Evolutionary conservation across 2,329 filamentous ascomycete species (phyloP).

Genomic region (Hypoxylon sp.): DNA sequence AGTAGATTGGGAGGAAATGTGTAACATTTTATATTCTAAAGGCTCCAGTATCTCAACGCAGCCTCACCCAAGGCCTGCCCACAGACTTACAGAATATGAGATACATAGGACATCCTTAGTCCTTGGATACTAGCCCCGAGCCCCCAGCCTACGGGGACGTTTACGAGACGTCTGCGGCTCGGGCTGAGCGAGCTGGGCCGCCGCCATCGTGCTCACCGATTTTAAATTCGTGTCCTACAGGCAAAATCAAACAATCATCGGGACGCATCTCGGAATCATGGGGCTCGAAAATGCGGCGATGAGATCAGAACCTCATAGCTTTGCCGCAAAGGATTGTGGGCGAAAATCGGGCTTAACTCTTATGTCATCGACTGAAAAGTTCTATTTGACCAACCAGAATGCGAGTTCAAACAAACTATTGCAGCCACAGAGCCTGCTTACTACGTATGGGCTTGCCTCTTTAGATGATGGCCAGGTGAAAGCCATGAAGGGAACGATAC

Average conservation of each 20-base stretch:
- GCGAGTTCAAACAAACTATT: background rate
- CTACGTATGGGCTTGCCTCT: conserved; percentile 1
- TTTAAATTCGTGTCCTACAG: background rate
- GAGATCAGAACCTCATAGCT: conserved; percentile 23
- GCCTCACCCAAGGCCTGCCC: background rate
- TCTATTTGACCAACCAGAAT: background rate
- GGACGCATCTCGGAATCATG: conserved; percentile 7
- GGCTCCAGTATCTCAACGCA: background rate
- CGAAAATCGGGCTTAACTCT: conserved; percentile 9
- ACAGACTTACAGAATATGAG: background rate
- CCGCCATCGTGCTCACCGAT: background rate
- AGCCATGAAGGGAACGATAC: background rate
- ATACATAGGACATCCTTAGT: background rate
- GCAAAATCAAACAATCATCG: conserved; percentile 8
- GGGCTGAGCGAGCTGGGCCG: background rate
- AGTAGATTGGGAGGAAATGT: conserved; percentile 12
- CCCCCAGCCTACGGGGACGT: background rate
- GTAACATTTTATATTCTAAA: conserved; percentile 21
- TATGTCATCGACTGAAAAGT: conserved; percentile 3
- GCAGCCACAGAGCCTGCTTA: conserved; percentile 4
- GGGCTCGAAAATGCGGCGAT: conserved; percentile 7
- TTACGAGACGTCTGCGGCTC: background rate
- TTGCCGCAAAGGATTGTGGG: conserved; percentile 26
- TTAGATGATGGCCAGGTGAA: background rate
- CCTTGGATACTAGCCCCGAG: background rate